These are phyloP conservation scores for Aspergillus intermedius DNA, from an alignment of 2,329 filamentous ascomycete species.

Conservation along the genomic window DNA sequence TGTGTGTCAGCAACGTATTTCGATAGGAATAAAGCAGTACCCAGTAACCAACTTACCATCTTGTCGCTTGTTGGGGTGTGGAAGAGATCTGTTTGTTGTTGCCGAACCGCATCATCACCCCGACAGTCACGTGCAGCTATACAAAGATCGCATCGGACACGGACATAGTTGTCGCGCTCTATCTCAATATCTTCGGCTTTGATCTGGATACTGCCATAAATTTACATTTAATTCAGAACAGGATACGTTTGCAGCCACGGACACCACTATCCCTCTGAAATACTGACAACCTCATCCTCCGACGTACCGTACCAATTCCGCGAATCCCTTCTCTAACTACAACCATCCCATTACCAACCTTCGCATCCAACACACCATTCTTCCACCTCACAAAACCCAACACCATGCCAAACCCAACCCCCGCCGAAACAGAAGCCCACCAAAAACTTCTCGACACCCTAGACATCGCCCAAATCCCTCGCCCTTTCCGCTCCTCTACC, in stretches of 20 bases:
- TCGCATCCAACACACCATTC: conserved; percentile 9
- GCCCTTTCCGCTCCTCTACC: conserved; percentile 79
- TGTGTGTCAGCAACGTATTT: conserved; percentile 1
- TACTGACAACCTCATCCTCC: neutral
- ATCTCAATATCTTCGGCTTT: no score
- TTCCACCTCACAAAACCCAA: neutral
- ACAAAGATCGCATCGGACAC: neutral
- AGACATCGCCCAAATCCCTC: conserved; percentile 79
- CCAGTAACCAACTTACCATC: conserved; percentile 11
- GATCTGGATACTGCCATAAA: no score
- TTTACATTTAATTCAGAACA: no score
- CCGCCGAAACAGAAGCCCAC: conserved; percentile 73
- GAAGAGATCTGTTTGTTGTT: conserved; percentile 10
- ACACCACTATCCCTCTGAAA: no score
- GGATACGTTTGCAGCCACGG: no score
- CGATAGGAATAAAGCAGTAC: no score
- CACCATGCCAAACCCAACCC: conserved; percentile 55
- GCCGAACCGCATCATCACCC: neutral
- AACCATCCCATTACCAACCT: neutral
- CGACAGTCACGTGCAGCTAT: conserved; percentile 9
- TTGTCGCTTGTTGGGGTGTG: neutral
- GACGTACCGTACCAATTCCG: neutral
- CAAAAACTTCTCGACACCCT: conserved; percentile 81
- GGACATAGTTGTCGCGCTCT: no score
- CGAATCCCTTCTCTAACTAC: neutral